phyloP scores from a whole-genome alignment of 441 rosid genomes.

The Euphorbia corollata region DNA sequence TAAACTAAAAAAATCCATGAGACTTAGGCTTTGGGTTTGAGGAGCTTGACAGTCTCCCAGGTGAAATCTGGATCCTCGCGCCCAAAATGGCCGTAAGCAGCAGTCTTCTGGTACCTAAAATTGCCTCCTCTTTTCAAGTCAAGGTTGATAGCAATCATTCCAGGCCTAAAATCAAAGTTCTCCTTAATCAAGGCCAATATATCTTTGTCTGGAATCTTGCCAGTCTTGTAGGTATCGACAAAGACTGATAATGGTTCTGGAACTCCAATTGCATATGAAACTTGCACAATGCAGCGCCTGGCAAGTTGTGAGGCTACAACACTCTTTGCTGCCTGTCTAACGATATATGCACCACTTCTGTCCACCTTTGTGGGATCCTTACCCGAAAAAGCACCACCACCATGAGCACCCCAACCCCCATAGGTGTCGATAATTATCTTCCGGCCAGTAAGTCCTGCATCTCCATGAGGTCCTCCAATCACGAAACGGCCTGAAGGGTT shows the following conservation, averaged over 20 bases:
- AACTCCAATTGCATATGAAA: conserved; percentile 71
- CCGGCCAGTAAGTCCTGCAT: conserved; percentile 77
- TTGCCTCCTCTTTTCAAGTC: conserved; percentile 73
- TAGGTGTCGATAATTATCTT: conserved; percentile 65
- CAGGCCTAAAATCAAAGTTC: conserved; percentile 73
- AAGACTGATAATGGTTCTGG: conserved; percentile 72
- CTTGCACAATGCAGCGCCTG: conserved; percentile 64
- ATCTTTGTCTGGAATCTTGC: conserved; percentile 62
- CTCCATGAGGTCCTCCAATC: conserved; percentile 80
- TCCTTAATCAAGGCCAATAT: conserved; percentile 59
- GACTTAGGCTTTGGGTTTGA: conserved; percentile 52
- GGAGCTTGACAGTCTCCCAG: conserved; percentile 66
- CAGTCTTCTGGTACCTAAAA: conserved; percentile 69
- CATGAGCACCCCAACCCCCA: conserved; percentile 52
- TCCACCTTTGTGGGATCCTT: conserved; percentile 64
- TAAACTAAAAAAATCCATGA: not conserved
- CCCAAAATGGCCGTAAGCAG: conserved; percentile 73
- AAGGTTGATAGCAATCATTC: conserved; percentile 71
- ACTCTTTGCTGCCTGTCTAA: conserved; percentile 76
- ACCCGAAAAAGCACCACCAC: conserved; percentile 49
- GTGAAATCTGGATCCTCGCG: conserved; percentile 75
- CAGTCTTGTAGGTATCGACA: conserved; percentile 69
- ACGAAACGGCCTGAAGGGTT: conserved; percentile 82
- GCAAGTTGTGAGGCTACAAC: conserved; percentile 72
- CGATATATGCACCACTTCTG: conserved; percentile 70